Evolutionary conservation across 345 rosid species (phyloP).

Genomic region (Gossypium australe): DNA sequence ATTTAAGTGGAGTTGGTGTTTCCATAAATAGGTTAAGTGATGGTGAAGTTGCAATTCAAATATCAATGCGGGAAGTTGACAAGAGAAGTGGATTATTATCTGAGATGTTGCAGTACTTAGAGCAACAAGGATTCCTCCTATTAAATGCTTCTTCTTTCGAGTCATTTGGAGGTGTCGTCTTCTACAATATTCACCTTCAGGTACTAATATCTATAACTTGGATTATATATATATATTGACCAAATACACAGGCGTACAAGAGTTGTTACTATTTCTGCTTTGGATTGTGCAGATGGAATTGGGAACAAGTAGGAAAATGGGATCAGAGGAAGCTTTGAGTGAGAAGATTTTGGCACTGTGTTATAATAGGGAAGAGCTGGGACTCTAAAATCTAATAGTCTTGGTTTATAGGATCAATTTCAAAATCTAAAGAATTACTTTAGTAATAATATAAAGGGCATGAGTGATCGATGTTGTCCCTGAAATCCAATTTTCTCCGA

Average conservation of each 20-base stretch:
- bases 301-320: background rate
- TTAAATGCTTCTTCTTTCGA: slow-evolving; percentile 48
- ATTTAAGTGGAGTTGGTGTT: slow-evolving; percentile 12
- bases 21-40: slow-evolving; percentile 38
- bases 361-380: background rate
- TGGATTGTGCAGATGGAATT: background rate
- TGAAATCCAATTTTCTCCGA: no score
- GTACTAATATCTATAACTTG: background rate
- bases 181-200: slow-evolving; percentile 42
- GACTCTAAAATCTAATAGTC: background rate
- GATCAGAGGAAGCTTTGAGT: background rate
- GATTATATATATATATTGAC: no score
- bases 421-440: no score
- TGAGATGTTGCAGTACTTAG: slow-evolving; percentile 36
- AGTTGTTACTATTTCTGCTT: background rate
- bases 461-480: no score
- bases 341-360: background rate
- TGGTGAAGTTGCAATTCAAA: slow-evolving; percentile 42
- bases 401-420: background rate
- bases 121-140: slow-evolving; percentile 39
- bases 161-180: slow-evolving; percentile 40
- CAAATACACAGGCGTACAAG: no score
- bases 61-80: slow-evolving; percentile 16
- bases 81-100: slow-evolving; percentile 25
- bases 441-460: no score